Conservation (phyloP, 2,329 filamentous ascomycete species). For the Pseudocercospora fuligena region DNA sequence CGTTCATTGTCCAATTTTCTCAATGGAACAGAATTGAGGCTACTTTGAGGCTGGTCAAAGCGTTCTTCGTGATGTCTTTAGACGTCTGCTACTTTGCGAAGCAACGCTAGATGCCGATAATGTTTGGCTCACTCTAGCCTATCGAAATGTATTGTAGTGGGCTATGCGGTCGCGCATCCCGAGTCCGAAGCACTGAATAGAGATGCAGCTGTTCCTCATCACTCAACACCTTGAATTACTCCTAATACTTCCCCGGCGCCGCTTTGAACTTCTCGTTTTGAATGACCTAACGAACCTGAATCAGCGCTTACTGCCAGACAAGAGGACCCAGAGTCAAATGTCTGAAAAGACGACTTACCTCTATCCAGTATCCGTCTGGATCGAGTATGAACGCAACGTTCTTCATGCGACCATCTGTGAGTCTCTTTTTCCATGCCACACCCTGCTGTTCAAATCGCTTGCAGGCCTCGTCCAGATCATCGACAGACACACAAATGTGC, state of each 20-base stretch:
- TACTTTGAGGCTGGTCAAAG: too few relatives aligned
- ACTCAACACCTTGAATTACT: neutral
- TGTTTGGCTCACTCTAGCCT: neutral
- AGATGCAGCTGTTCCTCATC: neutral
- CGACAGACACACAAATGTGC: slow-evolving; percentile 86
- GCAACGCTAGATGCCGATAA: neutral
- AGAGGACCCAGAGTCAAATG: neutral
- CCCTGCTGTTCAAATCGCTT: slow-evolving; percentile 79
- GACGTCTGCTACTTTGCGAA: neutral
- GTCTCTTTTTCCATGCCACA: slow-evolving; percentile 91
- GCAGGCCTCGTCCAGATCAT: slow-evolving; percentile 87
- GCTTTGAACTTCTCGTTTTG: slow-evolving; percentile 30
- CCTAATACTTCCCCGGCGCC: slow-evolving; percentile 26
- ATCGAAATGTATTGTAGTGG: neutral
- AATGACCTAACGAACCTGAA: slow-evolving; percentile 25
- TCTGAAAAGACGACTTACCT: slow-evolving; percentile 1
- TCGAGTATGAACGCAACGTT: slow-evolving; percentile 87
- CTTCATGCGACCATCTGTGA: slow-evolving; percentile 89
- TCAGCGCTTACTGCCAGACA: slow-evolving; percentile 14
- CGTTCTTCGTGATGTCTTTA: neutral
- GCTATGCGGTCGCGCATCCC: neutral
- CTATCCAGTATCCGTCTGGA: slow-evolving; percentile 27
- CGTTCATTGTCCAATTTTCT: too few relatives aligned
- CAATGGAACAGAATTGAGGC: too few relatives aligned
- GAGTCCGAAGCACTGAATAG: neutral